Base-by-base conservation (phyloP, 306 rosid species). In the Inga oerstediana region DNA sequence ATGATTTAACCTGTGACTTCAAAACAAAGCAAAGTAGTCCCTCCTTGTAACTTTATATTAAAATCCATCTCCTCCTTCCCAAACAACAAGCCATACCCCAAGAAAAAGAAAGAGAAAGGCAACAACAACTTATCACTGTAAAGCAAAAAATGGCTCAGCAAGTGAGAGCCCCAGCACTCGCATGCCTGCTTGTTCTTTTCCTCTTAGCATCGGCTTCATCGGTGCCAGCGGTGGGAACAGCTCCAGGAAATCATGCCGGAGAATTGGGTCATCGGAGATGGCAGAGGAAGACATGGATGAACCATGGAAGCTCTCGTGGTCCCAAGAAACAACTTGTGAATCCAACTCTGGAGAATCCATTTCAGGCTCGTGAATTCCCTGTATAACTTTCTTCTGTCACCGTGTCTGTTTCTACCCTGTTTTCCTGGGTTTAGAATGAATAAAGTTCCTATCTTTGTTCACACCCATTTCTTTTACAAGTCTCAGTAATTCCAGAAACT, bases 271-370 rank as follows among this genome's bases (percentile, higher is more conserved):
- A 80, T 8, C 79, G 48, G 54, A 68, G 24, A 51, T 68, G 86
- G 91, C 46, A 86, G 13, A 85, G 86, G 92, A 89, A 80, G 92
- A 62, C 87, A 61, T 48, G 93, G 92, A 86, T 89, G 84, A 93
- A 93, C 74, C 97, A 93, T 80, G 97, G 97, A 87, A 91, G 97
- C 78, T 84, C 48, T 27, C 91, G 97, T 54, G 92, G 92, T 39
- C 87, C 86, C 11, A 83, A 81, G 83, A 89, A 93, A 88, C 92
- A 77, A 46, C 93, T 93, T 14, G 75, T 91, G 65, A 92, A 91
- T 30, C 92, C 94, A 51, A 80, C 93, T 51, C 16, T 14, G 13
- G 75, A 82, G 66, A 71, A 76, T 65, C 89, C 89, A 4, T 88
- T 91, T 81, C 89, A 88, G 82, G 77, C 87, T 81, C 85, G 77